Evolutionary conservation across 2,329 filamentous ascomycete genomes (phyloP).

Genomic region (Aspergillus sp.): DNA sequence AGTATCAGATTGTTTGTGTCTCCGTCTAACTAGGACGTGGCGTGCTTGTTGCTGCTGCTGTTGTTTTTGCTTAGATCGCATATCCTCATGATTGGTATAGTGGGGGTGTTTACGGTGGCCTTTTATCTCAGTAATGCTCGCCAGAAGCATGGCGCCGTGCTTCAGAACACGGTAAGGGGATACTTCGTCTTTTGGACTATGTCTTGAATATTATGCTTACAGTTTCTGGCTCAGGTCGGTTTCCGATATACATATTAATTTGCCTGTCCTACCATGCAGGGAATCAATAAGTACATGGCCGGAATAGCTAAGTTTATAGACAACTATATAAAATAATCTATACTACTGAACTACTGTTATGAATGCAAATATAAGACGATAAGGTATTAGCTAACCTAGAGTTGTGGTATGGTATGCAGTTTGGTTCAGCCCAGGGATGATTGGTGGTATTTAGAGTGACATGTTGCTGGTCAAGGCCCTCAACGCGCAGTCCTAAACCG

Average conservation of each 20-base stretch:
- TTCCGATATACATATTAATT: slow-evolving; percentile 9
- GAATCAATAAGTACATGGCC: not conserved
- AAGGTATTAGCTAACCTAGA: not conserved
- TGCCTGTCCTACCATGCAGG: not conserved
- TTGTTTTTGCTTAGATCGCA: slow-evolving; percentile 49
- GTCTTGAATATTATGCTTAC: not conserved
- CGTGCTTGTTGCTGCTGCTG: not conserved
- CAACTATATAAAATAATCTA: not conserved
- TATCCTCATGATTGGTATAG: slow-evolving; percentile 57
- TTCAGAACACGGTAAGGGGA: slow-evolving; percentile 48
- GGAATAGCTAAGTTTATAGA: not conserved
- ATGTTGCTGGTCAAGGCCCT: too few species aligned
- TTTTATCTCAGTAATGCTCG: slow-evolving; percentile 55
- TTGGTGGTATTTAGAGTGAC: too few species aligned
- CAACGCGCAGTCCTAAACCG: too few species aligned
- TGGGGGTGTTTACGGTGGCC: slow-evolving; percentile 53
- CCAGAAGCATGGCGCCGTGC: slow-evolving; percentile 49
- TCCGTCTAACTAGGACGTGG: not conserved
- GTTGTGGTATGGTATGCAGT: not conserved
- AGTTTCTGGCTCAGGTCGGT: not conserved
- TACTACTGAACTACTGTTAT: too few species aligned
- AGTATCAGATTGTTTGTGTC: not conserved
- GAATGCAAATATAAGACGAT: not conserved
- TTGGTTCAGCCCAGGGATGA: too few species aligned
- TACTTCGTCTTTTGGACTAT: not conserved